A percentile compares a stretch with the other conserved stretches of the same genome.
Conservation (phyloP, 179 eudicot species). For the Silene coronaria region DNA sequence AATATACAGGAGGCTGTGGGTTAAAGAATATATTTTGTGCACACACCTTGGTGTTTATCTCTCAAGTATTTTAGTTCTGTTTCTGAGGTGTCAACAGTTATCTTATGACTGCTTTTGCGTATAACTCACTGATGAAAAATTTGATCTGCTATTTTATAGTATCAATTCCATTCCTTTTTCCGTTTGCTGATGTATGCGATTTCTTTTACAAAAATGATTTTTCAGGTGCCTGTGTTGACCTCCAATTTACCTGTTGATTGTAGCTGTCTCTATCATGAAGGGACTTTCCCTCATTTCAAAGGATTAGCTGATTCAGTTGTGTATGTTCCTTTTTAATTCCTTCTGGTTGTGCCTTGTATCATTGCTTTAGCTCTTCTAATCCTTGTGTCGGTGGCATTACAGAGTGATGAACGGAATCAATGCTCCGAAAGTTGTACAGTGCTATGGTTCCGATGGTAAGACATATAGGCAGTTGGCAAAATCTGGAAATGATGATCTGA, state of each 20-base stretch:
- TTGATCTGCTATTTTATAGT: neutral
- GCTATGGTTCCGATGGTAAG: conserved; percentile 94
- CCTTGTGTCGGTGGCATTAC: conserved; percentile 20
- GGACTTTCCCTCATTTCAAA: conserved; percentile 85
- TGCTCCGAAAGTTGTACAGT: conserved; percentile 97
- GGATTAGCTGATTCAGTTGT: conserved; percentile 85
- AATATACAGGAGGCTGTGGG: neutral
- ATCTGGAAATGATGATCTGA: conserved; percentile 97
- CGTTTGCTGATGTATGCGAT: neutral
- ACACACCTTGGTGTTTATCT: neutral
- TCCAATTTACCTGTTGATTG: conserved; percentile 73
- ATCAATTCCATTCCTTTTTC: neutral
- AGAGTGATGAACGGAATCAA: conserved; percentile 99
- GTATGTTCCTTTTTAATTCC: conserved; percentile 39
- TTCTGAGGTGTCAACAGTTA: neutral
- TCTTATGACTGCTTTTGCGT: conserved; percentile 5
- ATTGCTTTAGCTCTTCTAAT: conserved; percentile 20
- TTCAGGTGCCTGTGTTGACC: conserved; percentile 94
- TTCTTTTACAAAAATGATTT: conserved; percentile 10
- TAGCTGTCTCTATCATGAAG: conserved; percentile 76
- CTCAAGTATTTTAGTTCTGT: neutral
- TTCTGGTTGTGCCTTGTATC: conserved; percentile 8
- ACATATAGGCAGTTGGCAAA: conserved; percentile 90
- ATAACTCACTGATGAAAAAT: neutral
- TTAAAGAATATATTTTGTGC: neutral